Evolutionary conservation across 2,329 filamentous ascomycete species (phyloP).

Genomic region (Cladosporium oxysporum): DNA sequence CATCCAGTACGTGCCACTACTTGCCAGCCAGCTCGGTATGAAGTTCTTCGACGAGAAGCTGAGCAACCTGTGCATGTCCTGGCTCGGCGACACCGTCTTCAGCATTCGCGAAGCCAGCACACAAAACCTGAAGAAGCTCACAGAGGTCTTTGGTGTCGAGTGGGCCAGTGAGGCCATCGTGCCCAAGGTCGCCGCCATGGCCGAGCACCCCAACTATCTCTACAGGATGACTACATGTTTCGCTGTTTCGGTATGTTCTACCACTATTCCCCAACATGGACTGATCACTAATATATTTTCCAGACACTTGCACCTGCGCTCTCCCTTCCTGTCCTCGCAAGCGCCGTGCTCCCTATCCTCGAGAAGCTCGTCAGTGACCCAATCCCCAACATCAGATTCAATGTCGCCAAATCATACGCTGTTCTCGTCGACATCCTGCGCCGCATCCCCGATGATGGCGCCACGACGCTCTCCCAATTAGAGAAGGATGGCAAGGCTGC

Average conservation of each 20-base stretch:
- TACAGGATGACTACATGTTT: slow-evolving; percentile 99
- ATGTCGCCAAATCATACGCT: slow-evolving; percentile 96
- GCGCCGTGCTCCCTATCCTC: slow-evolving; percentile 92
- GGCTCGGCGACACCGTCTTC: slow-evolving; percentile 97
- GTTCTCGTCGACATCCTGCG: slow-evolving; percentile 89
- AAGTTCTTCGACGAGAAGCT: slow-evolving; percentile 99
- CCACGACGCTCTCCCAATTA: slow-evolving; percentile 70
- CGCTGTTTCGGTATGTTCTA: slow-evolving; percentile 83
- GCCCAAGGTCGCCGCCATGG: slow-evolving; percentile 98
- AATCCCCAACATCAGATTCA: slow-evolving; percentile 99
- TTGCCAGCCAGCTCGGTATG: slow-evolving; percentile 92
- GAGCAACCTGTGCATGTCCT: slow-evolving; percentile 93
- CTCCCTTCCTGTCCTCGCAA: slow-evolving; percentile 87
- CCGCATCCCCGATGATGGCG: slow-evolving; percentile 80
- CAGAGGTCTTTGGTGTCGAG: slow-evolving; percentile 96
- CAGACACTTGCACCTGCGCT: slow-evolving; percentile 93
- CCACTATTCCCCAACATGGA: neutral
- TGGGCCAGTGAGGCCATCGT: slow-evolving; percentile 98
- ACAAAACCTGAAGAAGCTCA: slow-evolving; percentile 96
- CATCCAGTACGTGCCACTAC: slow-evolving; percentile 97
- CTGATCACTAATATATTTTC: slow-evolving; percentile 21
- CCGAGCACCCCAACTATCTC: slow-evolving; percentile 95
- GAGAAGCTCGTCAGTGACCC: slow-evolving; percentile 91
- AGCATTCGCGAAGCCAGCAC: slow-evolving; percentile 97
- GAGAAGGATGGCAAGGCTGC: slow-evolving; percentile 71